Base-by-base conservation (phyloP, 495 filamentous ascomycete genomes). In the Parmelia sp. region DNA sequence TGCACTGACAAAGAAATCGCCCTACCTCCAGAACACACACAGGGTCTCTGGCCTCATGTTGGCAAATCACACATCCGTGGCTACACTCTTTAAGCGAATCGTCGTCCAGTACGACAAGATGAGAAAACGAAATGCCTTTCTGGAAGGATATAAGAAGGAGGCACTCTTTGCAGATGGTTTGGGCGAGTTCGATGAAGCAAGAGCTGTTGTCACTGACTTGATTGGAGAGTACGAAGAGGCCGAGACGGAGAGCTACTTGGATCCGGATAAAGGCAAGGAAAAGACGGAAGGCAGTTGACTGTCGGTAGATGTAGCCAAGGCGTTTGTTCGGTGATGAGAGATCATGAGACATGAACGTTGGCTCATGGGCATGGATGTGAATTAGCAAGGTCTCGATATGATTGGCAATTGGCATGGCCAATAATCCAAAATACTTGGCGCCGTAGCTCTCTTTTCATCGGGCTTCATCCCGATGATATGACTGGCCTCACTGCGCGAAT, bases 41-140 rank as follows among this genome's bases (percentile, higher is more conserved):
- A 89, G 95, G 57, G 94, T 98, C 60, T 96, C 90, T 69, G 94
- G 94, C 36, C 82, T 98, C 61, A 98, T 98, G 94, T 75, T 98
- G 56, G 95, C 94, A 6, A 98, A 98, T 75, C 95, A 98, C 73
- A 98, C 94, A 6, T 96, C 92, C 57, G 95, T 98, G 60, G 91
- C 94, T 47, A 96, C 94, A 74, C 81, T 98, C 14, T 98, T 98
- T 81, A 96, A 94, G 74, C 85, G 94, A 33, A 95, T 96, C 57
- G 83, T 96, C 15, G 77, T 83, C 33, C 92, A 94, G 72, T 97
- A 97, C 73, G 90, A 96, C 69, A 86, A 87, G 25, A 87, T 98
- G 77, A 83, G 92, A 69, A 97, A 96, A 76, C 90, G 94, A 55
- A 97, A 97, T 74, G 94, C 95, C 36, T 98, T 96, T 78, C 76